A percentile compares a stretch with the other conserved stretches of the same genome.
Conservation (phyloP, 1,139 yeast species). For the Hansenula lynferdii region DNA sequence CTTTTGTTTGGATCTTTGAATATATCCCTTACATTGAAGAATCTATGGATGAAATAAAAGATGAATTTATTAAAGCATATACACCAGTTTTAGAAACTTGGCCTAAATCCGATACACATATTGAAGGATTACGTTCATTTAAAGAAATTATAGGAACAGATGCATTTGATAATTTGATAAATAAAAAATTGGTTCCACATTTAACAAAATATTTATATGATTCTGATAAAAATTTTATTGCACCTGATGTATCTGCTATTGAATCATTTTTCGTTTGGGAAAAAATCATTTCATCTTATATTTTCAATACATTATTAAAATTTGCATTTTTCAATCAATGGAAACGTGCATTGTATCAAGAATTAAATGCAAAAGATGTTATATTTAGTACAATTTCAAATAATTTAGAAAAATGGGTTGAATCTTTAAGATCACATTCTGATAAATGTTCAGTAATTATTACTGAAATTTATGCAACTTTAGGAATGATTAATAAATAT, state of each 20-base stretch:
- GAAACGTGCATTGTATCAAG: slow-evolving; percentile 19
- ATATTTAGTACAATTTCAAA: slow-evolving; percentile 18
- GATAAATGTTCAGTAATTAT: slow-evolving; percentile 17
- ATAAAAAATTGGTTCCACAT: slow-evolving; percentile 28
- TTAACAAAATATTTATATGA: slow-evolving; percentile 22
- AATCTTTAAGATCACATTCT: slow-evolving; percentile 22
- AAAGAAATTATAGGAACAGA: slow-evolving; percentile 32
- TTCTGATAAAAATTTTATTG: slow-evolving; percentile 2
- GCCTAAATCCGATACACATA: slow-evolving; percentile 25
- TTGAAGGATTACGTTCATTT: slow-evolving; percentile 31
- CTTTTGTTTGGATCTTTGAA: slow-evolving; percentile 39
- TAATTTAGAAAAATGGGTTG: slow-evolving; percentile 29
- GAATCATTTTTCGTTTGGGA: slow-evolving; percentile 25
- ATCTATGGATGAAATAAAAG: slow-evolving; percentile 22
- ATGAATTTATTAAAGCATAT: slow-evolving; percentile 28
- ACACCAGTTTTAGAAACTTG: slow-evolving; percentile 27
- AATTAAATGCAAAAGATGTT: slow-evolving; percentile 19
- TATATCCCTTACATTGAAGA: slow-evolving; percentile 35
- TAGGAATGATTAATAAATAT: slow-evolving; percentile 30
- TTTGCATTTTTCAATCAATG: slow-evolving; percentile 23
- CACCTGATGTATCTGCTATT: slow-evolving; percentile 11
- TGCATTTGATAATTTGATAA: slow-evolving; percentile 22
- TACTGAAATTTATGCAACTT: slow-evolving; percentile 23
- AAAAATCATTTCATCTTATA: slow-evolving; percentile 4
- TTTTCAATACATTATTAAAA: slow-evolving; percentile 23